These are phyloP conservation scores for Thecaphora thlaspeos DNA, from an alignment of 1,284 basidiomycete genomes.

Conservation along the genomic window DNA sequence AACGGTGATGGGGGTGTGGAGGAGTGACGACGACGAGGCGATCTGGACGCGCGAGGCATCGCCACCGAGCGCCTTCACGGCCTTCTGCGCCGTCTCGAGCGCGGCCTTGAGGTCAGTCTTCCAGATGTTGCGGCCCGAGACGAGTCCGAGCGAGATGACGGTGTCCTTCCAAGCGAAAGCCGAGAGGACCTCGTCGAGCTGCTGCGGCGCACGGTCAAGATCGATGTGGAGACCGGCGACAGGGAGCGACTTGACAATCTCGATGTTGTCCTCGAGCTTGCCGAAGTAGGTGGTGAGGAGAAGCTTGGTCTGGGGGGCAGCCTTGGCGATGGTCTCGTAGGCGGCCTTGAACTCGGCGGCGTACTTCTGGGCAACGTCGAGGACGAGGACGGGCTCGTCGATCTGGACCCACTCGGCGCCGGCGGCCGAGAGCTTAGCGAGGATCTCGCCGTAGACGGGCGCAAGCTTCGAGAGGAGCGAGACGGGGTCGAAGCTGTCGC, in stretches of 20 bases:
- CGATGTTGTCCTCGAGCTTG: conserved; percentile 88
- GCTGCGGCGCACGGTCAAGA: conserved; percentile 80
- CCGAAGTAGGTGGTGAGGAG: conserved; percentile 90
- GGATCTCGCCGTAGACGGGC: conserved; percentile 87
- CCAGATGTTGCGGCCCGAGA: conserved; percentile 99
- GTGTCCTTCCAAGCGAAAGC: conserved; percentile 68
- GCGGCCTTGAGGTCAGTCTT: conserved; percentile 90
- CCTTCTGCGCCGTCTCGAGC: conserved; percentile 80
- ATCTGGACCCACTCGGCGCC: conserved; percentile 94
- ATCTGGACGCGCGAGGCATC: conserved; percentile 72
- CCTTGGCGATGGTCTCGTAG: conserved; percentile 78
- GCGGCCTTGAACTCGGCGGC: conserved; percentile 78
- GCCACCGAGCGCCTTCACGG: conserved; percentile 58
- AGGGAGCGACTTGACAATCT: conserved; percentile 87
- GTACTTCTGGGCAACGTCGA: conserved; percentile 77
- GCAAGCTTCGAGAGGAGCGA: conserved; percentile 85
- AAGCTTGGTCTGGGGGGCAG: conserved; percentile 76
- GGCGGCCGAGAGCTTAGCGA: conserved; percentile 85
- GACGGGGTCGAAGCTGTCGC: conserved; percentile 83
- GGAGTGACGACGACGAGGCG: conserved; percentile 93
- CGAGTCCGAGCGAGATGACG: conserved; percentile 87
- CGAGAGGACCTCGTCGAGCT: conserved; percentile 79
- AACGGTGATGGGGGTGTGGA: conserved; percentile 96
- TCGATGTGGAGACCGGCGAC: conserved; percentile 94
- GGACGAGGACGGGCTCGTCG: conserved; percentile 94